Evolutionary conservation across 805 yeast species (phyloP), one percentile per base, ranked within the genome.

Genomic region (Candida parachauliodes): DNA sequence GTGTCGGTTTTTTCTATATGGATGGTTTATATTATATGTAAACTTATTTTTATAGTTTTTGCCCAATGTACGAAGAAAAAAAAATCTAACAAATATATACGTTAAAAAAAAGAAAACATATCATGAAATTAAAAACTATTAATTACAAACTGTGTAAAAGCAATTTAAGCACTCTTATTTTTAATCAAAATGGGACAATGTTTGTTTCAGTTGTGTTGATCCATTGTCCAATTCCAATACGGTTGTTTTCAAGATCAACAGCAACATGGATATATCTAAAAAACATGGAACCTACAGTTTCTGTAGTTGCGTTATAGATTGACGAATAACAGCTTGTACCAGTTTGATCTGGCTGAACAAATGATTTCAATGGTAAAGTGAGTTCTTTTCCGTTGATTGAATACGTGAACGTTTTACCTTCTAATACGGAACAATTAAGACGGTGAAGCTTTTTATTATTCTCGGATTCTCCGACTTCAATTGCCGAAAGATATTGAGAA

Each of bases 201-300:
- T 25, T 12, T 11, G 28, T 6, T 25, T 5, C 28, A 10, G 30
- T 28, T 14, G 30, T 28, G 14, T 28, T 28, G 7, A 14, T 28
- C 7, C 12, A 14, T 14, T 16, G 17, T 14, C 19, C 30, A 28
- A 28, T 5, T 5, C 30, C 30, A 28, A 28, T 12, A 8, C 10
- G 5, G 7, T 8, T 14, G 15, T 28, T 28, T 28, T 28, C 30
- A 8, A 12, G 15, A 28, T 31, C 34, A 31, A 31, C 34, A 6
- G 34, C 27, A 31, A 31, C 17, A 15, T 14, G 18, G 4, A 23
- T 5, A 14, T 22, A 31, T 31, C 34, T 31, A 14, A 31, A 31
- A 4, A 21, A 15, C 10, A 4, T 5, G 5, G 17, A 12, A 10
- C 30, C 30, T 5, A 28, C 10, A 10, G 10, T 9, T 6, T 17